Evolutionary conservation across 805 yeast genomes (phyloP).

Genomic region (Sugiyamaella lignohabitans): DNA sequence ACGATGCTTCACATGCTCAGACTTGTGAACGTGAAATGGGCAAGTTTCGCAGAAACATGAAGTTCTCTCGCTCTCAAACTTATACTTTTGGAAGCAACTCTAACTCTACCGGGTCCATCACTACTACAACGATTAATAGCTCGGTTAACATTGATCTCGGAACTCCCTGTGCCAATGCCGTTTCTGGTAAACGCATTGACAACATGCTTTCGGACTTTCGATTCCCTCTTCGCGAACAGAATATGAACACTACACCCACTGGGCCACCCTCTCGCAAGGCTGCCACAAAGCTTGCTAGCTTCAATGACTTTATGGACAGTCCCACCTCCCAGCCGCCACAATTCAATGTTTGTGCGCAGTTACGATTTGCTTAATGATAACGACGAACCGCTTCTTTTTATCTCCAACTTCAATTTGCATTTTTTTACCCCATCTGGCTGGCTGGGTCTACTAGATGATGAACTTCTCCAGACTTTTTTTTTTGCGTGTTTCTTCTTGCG

Average conservation of each 20-base stretch:
- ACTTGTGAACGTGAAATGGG: conserved; percentile 50
- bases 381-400: neutral
- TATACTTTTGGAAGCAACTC: conserved; percentile 12
- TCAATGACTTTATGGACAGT: neutral
- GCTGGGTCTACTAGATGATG: no score
- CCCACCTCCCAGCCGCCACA: neutral
- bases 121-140: neutral
- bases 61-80: conserved; percentile 21
- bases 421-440: no score
- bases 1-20: conserved; percentile 43
- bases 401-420: neutral
- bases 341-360: neutral
- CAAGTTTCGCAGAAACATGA: conserved; percentile 43
- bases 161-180: neutral
- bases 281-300: conserved; percentile 3
- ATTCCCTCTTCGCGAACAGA: conserved; percentile 15
- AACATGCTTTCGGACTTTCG: conserved; percentile 5
- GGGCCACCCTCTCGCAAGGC: conserved; percentile 5
- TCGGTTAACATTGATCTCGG: neutral
- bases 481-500: no score
- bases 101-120: conserved; percentile 6
- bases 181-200: no score
- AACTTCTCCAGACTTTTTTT: no score
- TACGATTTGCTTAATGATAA: neutral
- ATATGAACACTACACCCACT: conserved; percentile 14